phyloP scores from a whole-genome alignment of 2,329 filamentous ascomycete genomes.

The Aspergillus jensenii region DNA sequence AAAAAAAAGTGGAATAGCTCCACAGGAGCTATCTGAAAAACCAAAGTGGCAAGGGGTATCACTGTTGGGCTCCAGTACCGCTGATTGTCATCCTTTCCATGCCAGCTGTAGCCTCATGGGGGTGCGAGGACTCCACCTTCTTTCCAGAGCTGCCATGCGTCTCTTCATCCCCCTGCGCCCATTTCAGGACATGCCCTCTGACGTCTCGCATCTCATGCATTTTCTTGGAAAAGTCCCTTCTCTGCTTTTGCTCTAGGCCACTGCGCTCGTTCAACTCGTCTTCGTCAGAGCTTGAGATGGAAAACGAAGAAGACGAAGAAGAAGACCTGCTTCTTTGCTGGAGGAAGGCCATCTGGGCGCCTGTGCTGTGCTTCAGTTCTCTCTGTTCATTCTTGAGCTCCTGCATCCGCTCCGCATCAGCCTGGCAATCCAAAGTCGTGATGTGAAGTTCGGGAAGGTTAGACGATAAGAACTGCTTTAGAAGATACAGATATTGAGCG shows the following conservation, averaged over 20 bases:
- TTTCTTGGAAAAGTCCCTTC: constrained; percentile 28
- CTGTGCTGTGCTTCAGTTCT: constrained; percentile 67
- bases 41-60: background rate
- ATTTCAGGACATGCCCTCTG: constrained; percentile 36
- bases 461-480: constrained; percentile 67
- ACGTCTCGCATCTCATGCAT: constrained; percentile 40
- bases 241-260: constrained; percentile 22
- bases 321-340: constrained; percentile 47
- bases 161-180: constrained; percentile 33
- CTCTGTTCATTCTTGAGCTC: constrained; percentile 75
- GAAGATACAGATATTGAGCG: constrained; percentile 67
- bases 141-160: background rate
- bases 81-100: background rate
- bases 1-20: background rate
- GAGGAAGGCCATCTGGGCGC: constrained; percentile 54
- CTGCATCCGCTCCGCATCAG: constrained; percentile 69
- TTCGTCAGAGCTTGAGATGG: constrained; percentile 57
- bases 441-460: constrained; percentile 79
- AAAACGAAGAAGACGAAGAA: constrained; percentile 44
- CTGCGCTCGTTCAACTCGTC: constrained; percentile 54
- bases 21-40: background rate
- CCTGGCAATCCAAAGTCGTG: constrained; percentile 69
- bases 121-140: background rate
- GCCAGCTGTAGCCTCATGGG: background rate
- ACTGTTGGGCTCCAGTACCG: background rate